These are phyloP conservation scores for Tetracladium maxilliforme DNA, from an alignment of 2,329 filamentous ascomycete species.

Conservation along the genomic window DNA sequence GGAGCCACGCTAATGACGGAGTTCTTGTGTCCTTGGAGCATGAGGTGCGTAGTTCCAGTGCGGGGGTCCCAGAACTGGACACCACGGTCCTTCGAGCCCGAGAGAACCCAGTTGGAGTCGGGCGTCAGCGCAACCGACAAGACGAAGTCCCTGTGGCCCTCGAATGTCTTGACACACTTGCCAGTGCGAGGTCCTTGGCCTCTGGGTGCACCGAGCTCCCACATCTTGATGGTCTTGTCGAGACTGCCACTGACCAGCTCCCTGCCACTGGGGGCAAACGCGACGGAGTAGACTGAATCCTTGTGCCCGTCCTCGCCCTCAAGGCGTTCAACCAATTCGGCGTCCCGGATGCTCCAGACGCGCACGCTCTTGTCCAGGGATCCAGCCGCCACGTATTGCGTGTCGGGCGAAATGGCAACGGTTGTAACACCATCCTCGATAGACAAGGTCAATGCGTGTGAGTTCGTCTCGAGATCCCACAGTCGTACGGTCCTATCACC, in stretches of 20 bases:
- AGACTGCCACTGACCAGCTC: conserved; percentile 89
- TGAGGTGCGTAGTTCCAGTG: conserved; percentile 87
- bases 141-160: conserved; percentile 97
- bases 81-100: conserved; percentile 89
- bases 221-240: conserved; percentile 99
- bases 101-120: conserved; percentile 90
- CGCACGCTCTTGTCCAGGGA: conserved; percentile 95
- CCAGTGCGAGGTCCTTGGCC: conserved; percentile 54
- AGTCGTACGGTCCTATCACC: conserved; percentile 89
- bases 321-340: conserved; percentile 77
- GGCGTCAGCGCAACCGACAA: conserved; percentile 90
- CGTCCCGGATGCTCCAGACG: conserved; percentile 84
- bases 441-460: conserved; percentile 69
- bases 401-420: conserved; percentile 92
- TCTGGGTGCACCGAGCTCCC: conserved; percentile 71
- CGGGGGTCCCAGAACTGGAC: conserved; percentile 98
- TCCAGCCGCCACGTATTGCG: conserved; percentile 84
- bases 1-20: conserved; percentile 96
- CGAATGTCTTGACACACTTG: conserved; percentile 91
- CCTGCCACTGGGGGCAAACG: conserved; percentile 85
- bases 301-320: conserved; percentile 92
- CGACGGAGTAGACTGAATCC: conserved; percentile 92
- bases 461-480: conserved; percentile 84
- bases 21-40: conserved; percentile 98
- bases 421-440: conserved; percentile 98